Evolutionary conservation across 2,329 filamentous ascomycete genomes (phyloP), one percentile per base, ranked within the genome.

Genomic region (Mycosphaerella arachidis): DNA sequence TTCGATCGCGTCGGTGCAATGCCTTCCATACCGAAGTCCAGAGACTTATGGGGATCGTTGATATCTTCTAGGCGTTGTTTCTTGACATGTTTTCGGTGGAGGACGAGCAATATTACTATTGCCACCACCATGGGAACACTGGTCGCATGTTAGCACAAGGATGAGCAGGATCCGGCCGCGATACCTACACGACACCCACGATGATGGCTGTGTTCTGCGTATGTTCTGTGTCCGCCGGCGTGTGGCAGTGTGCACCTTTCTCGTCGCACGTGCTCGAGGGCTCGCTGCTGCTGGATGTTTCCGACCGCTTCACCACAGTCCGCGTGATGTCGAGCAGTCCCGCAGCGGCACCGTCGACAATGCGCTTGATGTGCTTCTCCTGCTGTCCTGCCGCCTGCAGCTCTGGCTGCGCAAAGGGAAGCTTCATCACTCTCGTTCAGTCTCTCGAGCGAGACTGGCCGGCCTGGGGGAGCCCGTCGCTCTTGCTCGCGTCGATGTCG

Each of bases 11-110:
- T 52, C 24, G 62, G 60, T 55, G 59, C 63, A 40, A 67, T 65
- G 58, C 65, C 65, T n/a, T 88, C 91, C 71, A 97, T 76, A 37
- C 94, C 94, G 72, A 97, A 99, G 74, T 99, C 94, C 71, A 97
- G 82, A 0, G 91, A 94, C 71, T 89, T 92, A 75, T 95, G 91
- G 67, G 91, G 90, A 74, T 97, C 92, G 63, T 89, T 86, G 18
- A 83, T 82, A 76, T 99, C 94, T 76, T 99, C 94, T 60, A 81
- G 78, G 57, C 81, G 80, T 64, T 91, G 81, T 69, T 86, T 91
- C 72, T 83, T 85, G 43, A 90, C 77, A 69, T 91, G 89, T 73
- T 91, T 84, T 55, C 91, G 85, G 72, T 97, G 92, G 37, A 99
- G 82, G 71, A 86, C 88, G 65, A 92, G 71, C 43, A 97, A 78